Evolutionary conservation across 805 yeast species (phyloP).

Genomic region (Wickerhamiella domercqiae): DNA sequence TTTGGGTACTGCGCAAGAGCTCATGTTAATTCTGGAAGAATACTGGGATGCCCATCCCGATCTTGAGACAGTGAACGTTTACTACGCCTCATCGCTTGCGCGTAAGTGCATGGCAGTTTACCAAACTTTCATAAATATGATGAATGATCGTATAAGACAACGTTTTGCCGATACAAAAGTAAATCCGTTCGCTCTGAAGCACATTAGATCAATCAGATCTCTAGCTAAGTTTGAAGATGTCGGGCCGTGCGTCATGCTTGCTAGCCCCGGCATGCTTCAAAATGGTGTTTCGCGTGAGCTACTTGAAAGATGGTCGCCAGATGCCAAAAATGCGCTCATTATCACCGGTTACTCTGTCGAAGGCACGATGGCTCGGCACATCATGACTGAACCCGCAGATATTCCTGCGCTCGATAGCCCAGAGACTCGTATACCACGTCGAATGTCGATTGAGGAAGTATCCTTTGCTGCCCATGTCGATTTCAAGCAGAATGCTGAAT

Average conservation of each 20-base stretch:
- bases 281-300: constrained; percentile 87
- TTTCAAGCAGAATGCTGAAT: constrained; percentile 79
- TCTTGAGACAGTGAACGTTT: constrained; percentile 65
- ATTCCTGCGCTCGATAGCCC: constrained; percentile 74
- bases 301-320: constrained; percentile 95
- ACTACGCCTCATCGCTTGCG: constrained; percentile 85
- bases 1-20: constrained; percentile 90
- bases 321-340: constrained; percentile 71
- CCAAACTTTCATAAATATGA: constrained; percentile 91
- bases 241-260: constrained; percentile 91
- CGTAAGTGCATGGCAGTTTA: constrained; percentile 94
- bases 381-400: constrained; percentile 78
- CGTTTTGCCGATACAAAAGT: constrained; percentile 61
- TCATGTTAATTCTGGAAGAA: constrained; percentile 78
- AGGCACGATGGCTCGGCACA: constrained; percentile 90
- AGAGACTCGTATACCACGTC: constrained; percentile 70
- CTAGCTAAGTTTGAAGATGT: constrained; percentile 79
- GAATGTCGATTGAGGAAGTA: constrained; percentile 77
- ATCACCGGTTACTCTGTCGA: constrained; percentile 96
- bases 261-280: constrained; percentile 97
- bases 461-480: constrained; percentile 99
- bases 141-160: constrained; percentile 80
- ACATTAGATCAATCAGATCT: constrained; percentile 61
- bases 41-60: constrained; percentile 83
- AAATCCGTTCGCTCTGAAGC: constrained; percentile 84